phyloP scores from a whole-genome alignment of 352 stramenopile species.

The Phytophthora sojae region DNA sequence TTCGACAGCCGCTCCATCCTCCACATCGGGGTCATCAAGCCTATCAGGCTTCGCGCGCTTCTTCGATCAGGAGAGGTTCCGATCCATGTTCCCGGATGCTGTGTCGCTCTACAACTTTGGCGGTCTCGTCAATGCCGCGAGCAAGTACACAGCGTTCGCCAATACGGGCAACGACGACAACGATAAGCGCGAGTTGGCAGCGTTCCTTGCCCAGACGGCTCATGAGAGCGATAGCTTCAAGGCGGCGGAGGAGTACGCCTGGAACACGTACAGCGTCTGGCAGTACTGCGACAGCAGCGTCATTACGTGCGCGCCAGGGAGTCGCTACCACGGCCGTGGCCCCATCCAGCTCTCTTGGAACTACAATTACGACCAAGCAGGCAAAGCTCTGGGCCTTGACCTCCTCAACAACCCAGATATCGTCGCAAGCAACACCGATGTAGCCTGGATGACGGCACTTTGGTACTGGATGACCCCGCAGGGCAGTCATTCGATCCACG shows the following conservation, averaged over 20 bases:
- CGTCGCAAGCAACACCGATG: constrained; percentile 38
- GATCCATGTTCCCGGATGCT: constrained; percentile 45
- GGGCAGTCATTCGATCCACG: constrained; percentile 46
- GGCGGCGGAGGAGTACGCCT: constrained; percentile 48
- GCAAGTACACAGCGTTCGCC: constrained; percentile 53
- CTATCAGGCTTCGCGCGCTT: constrained; percentile 39
- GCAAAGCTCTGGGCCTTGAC: constrained; percentile 46
- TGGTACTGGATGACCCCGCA: constrained; percentile 66
- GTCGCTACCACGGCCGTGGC: constrained; percentile 55
- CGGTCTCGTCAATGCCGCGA: constrained; percentile 44
- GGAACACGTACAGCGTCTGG: constrained; percentile 41
- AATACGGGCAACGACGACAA: constrained; percentile 46
- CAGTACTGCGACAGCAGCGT: constrained; percentile 56
- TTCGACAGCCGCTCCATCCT: not conserved
- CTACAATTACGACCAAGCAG: constrained; percentile 59
- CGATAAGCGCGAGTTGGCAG: constrained; percentile 53
- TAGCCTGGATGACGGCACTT: constrained; percentile 57
- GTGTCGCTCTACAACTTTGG: constrained; percentile 52
- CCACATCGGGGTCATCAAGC: not conserved
- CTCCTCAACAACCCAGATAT: constrained; percentile 47
- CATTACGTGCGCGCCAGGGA: constrained; percentile 38
- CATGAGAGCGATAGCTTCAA: constrained; percentile 57
- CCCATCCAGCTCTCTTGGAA: constrained; percentile 64
- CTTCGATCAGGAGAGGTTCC: constrained; percentile 47
- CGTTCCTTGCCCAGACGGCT: constrained; percentile 54